Evolutionary conservation across 345 rosid genomes (phyloP).

Genomic region (Pugionium dolabratum): DNA sequence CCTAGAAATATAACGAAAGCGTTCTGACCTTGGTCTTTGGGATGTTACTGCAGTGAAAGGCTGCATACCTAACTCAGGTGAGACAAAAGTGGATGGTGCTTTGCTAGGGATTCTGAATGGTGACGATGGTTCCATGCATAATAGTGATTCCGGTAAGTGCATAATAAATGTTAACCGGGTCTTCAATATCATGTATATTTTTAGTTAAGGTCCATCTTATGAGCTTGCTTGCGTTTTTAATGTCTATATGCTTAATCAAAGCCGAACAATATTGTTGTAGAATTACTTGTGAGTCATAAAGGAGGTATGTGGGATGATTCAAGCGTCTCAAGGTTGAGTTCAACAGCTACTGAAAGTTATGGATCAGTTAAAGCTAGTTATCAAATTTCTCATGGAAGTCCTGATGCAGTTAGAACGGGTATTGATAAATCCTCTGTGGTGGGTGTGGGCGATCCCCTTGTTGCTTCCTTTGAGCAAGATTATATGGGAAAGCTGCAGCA

Average conservation of each 20-base stretch:
- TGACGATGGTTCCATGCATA: slow-evolving; percentile 15
- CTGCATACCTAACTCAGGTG: slow-evolving; percentile 31
- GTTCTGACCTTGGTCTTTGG: slow-evolving; percentile 19
- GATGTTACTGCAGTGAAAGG: slow-evolving; percentile 15
- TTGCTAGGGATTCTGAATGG: slow-evolving; percentile 15
- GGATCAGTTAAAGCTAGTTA: slow-evolving; percentile 13
- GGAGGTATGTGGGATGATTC: slow-evolving; percentile 21
- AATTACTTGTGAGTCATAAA: slow-evolving; percentile 20
- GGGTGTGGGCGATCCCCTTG: slow-evolving; percentile 30
- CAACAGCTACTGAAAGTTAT: slow-evolving; percentile 22
- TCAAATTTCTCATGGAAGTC: slow-evolving; percentile 34
- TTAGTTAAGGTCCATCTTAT: background rate
- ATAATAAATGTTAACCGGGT: background rate
- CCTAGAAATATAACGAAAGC: background rate
- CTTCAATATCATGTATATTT: slow-evolving; percentile 9
- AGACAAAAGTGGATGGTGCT: slow-evolving; percentile 41
- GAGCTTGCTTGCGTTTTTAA: background rate
- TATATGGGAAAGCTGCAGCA: slow-evolving; percentile 34
- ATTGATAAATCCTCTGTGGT: slow-evolving; percentile 29
- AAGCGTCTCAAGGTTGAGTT: slow-evolving; percentile 23
- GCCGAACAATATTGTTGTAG: slow-evolving; percentile 21
- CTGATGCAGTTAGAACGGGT: slow-evolving; percentile 24
- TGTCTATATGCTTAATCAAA: slow-evolving; percentile 16
- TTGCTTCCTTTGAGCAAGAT: slow-evolving; percentile 43
- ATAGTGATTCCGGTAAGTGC: slow-evolving; percentile 30